Evolutionary conservation across 768 basidiomycete genomes (phyloP).

Genomic region (Lactarius tabidus): DNA sequence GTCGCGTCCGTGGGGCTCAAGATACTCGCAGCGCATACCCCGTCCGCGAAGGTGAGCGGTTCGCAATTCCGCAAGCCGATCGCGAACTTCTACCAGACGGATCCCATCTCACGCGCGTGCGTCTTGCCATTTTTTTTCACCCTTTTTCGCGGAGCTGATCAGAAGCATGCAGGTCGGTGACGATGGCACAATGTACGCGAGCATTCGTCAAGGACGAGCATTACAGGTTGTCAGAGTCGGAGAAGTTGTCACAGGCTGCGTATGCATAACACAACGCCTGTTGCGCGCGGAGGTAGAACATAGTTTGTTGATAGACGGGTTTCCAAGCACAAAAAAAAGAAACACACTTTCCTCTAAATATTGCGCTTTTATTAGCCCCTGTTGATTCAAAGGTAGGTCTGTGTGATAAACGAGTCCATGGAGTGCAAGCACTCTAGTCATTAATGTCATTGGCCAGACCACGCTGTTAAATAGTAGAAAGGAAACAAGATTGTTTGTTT

Average conservation of each 20-base stretch:
- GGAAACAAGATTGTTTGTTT: neutral
- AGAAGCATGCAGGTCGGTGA: conserved; percentile 60
- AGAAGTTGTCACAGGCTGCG: conserved; percentile 42
- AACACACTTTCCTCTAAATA: neutral
- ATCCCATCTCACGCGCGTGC: conserved; percentile 89
- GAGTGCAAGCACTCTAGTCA: neutral
- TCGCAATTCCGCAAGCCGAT: conserved; percentile 75
- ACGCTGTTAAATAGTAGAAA: neutral
- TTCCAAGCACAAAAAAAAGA: conserved; percentile 8
- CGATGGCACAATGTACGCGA: conserved; percentile 92
- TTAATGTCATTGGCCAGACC: too few species aligned
- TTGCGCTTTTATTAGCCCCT: neutral
- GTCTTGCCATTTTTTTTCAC: conserved; percentile 35
- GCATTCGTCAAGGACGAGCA: conserved; percentile 78
- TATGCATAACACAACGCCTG: conserved; percentile 37
- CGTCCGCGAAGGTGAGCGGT: conserved; percentile 53
- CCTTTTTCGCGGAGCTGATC: conserved; percentile 5
- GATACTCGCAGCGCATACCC: conserved; percentile 48
- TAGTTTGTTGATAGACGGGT: conserved; percentile 17
- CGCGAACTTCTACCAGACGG: conserved; percentile 93
- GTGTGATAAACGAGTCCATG: neutral
- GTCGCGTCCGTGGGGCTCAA: conserved; percentile 69
- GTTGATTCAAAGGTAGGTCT: neutral
- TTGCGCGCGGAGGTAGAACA: conserved; percentile 6
- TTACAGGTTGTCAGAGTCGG: conserved; percentile 49